Evolutionary conservation across 768 basidiomycete species (phyloP).

Genomic region (Calocera cornea): DNA sequence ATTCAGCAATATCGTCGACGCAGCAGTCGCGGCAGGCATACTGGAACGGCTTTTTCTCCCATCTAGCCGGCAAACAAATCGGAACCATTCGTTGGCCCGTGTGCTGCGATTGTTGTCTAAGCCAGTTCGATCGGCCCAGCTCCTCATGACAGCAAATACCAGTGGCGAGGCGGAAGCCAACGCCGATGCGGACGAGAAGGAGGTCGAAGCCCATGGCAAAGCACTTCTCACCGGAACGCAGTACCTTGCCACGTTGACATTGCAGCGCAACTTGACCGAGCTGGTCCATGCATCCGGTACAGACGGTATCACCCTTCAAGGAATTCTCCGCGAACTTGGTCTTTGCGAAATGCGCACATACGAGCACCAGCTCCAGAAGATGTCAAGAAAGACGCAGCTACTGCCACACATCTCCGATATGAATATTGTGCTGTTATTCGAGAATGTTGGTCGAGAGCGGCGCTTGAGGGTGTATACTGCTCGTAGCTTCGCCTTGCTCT

Average conservation of each 20-base stretch:
- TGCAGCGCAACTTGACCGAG: slow-evolving; percentile 70
- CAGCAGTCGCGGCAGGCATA: slow-evolving; percentile 55
- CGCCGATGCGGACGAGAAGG: slow-evolving; percentile 33
- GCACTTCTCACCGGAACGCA: not conserved
- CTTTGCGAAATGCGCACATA: slow-evolving; percentile 70
- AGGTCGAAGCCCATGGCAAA: slow-evolving; percentile 23
- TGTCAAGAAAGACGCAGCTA: slow-evolving; percentile 47
- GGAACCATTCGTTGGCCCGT: slow-evolving; percentile 34
- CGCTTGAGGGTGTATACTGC: slow-evolving; percentile 74
- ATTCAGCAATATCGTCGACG: slow-evolving; percentile 59
- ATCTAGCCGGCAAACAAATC: slow-evolving; percentile 36
- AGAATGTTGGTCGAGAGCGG: slow-evolving; percentile 73
- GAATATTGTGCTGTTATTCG: slow-evolving; percentile 56
- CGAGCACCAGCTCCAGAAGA: slow-evolving; percentile 54
- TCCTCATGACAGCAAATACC: slow-evolving; percentile 19
- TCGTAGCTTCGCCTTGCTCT: slow-evolving; percentile 48
- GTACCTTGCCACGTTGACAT: slow-evolving; percentile 38
- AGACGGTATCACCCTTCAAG: slow-evolving; percentile 16
- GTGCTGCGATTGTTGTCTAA: not conserved
- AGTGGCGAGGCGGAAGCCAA: slow-evolving; percentile 25
- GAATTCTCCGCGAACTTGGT: slow-evolving; percentile 22
- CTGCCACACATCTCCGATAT: slow-evolving; percentile 64
- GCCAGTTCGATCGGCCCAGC: not conserved
- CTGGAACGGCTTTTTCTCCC: slow-evolving; percentile 66
- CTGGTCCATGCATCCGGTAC: slow-evolving; percentile 54